Conservation (phyloP, 768 basidiomycete genomes). For the Pholiota molesta region DNA sequence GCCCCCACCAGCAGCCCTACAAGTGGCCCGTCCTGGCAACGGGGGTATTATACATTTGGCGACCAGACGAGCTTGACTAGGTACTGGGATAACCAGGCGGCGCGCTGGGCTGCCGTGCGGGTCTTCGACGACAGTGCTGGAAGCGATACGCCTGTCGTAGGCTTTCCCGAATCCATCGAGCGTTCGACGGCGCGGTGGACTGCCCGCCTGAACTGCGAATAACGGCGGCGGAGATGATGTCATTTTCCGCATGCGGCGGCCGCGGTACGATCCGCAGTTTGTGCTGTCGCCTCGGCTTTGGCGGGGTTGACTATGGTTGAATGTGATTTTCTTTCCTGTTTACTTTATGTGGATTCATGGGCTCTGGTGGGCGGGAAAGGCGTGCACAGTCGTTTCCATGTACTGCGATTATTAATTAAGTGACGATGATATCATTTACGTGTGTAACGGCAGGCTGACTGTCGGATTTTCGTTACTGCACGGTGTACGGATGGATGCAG, state of each 20-base stretch:
- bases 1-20: not conserved
- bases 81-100: slow-evolving; percentile 41
- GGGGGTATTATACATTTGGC: slow-evolving; percentile 23
- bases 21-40: not conserved
- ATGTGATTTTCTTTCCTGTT: no score
- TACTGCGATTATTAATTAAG: no score
- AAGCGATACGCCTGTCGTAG: not conserved
- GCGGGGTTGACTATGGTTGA: no score
- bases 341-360: no score
- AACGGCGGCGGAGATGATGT: slow-evolving; percentile 13
- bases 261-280: not conserved
- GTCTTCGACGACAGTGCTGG: not conserved
- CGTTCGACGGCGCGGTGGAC: slow-evolving; percentile 42
- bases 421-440: no score
- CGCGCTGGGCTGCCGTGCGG: not conserved
- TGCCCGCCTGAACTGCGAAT: slow-evolving; percentile 16
- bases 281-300: no score
- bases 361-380: no score
- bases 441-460: no score
- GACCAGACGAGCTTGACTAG: slow-evolving; percentile 34
- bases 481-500: no score
- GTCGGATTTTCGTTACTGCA: no score
- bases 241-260: slow-evolving; percentile 13
- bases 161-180: slow-evolving; percentile 46
- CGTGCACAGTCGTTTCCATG: no score